phyloP scores from a whole-genome alignment of 495 filamentous ascomycete species.

The Xylaria longipes region DNA sequence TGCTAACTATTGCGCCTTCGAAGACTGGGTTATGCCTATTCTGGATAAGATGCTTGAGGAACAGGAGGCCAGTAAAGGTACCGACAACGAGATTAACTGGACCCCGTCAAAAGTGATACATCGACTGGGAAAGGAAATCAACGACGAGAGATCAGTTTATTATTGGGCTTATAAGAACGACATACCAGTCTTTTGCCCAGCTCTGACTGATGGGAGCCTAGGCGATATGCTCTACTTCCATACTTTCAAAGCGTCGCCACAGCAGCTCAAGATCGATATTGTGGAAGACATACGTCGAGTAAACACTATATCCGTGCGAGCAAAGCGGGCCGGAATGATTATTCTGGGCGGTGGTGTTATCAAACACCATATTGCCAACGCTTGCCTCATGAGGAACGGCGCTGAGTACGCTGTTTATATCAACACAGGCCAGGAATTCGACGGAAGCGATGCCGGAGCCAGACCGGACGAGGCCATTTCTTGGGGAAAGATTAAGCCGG shows the following conservation, averaged over 20 bases:
- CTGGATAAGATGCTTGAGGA: slow-evolving; percentile 90
- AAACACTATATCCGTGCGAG: slow-evolving; percentile 86
- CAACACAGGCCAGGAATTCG: slow-evolving; percentile 95
- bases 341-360: slow-evolving; percentile 91
- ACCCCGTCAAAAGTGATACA: slow-evolving; percentile 88
- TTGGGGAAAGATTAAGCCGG: slow-evolving; percentile 96
- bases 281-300: slow-evolving; percentile 87
- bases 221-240: slow-evolving; percentile 99
- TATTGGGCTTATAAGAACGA: slow-evolving; percentile 95
- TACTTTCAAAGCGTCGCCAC: slow-evolving; percentile 83
- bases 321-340: slow-evolving; percentile 87
- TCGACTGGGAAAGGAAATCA: slow-evolving; percentile 88
- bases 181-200: slow-evolving; percentile 96
- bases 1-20: slow-evolving; percentile 93
- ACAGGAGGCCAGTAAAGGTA: slow-evolving; percentile 76
- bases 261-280: slow-evolving; percentile 81
- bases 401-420: slow-evolving; percentile 96
- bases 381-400: slow-evolving; percentile 94
- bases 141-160: slow-evolving; percentile 83
- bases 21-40: slow-evolving; percentile 96
- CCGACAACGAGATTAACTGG: slow-evolving; percentile 80
- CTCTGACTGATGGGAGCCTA: slow-evolving; percentile 89
- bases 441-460: slow-evolving; percentile 95
- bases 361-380: slow-evolving; percentile 98
- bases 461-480: slow-evolving; percentile 95